These are phyloP conservation scores for Rhododendron simsii DNA, from an alignment of 148 eudicot species.

Conservation along the genomic window DNA sequence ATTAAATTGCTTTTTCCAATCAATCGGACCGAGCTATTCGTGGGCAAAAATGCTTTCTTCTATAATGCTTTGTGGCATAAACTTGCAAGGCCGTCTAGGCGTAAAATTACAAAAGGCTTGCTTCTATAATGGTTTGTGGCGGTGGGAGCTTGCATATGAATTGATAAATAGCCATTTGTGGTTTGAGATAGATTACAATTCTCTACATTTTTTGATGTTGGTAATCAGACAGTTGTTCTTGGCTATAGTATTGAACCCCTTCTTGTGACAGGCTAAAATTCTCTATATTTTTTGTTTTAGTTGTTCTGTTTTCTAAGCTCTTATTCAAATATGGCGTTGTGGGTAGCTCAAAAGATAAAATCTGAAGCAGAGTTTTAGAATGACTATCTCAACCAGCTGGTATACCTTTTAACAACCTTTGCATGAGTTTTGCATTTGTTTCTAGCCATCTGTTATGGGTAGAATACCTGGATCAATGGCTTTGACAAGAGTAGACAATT, in stretches of 20 bases:
- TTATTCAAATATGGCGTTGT: conserved; percentile 19
- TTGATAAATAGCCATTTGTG: too few species aligned
- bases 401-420: conserved; percentile 22
- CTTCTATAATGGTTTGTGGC: too few species aligned
- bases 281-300: not conserved
- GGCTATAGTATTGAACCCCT: not conserved
- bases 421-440: not conserved
- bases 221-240: not conserved
- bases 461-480: not conserved
- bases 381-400: conserved; percentile 45
- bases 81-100: too few species aligned
- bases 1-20: too few species aligned
- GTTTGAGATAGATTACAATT: too few species aligned
- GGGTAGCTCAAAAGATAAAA: conserved; percentile 77
- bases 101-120: too few species aligned
- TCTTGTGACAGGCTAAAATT: not conserved
- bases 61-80: too few species aligned
- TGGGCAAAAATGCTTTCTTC: too few species aligned
- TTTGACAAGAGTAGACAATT: not conserved
- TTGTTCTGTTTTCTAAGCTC: not conserved
- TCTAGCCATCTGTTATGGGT: not conserved
- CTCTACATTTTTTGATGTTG: too few species aligned
- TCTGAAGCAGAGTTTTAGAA: conserved; percentile 72
- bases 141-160: too few species aligned
- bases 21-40: too few species aligned